Base-by-base conservation (phyloP, 2,329 filamentous ascomycete genomes). In the Zymoseptoria pseudotritici region DNA sequence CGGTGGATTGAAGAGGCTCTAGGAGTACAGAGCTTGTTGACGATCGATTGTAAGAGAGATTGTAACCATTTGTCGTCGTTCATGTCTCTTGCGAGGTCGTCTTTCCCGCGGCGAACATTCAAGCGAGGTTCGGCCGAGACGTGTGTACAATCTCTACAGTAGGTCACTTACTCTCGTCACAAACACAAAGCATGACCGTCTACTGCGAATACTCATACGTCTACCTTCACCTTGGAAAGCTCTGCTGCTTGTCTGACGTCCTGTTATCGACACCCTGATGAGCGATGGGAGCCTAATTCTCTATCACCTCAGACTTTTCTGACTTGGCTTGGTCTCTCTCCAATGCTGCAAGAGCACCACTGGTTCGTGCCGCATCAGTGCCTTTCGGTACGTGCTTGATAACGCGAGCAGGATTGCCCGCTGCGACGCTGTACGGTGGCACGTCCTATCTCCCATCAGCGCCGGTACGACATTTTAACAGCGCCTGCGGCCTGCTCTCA, bases 341-440 rank as follows among this genome's bases (percentile, higher is more conserved):
- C 11, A 70, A 56, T 5, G 67, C 67, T 7, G 59, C 67, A 17
- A 66, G 36, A 29, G 71, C 71, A 55, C 69, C 71, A 57, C 67
- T 72, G 1, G 67, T 69, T 26, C 61, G 54, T 31, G 63, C 70
- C 9, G 61, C 67, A 20, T 71, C 63, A 0, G 70, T 72, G 2
- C 63, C 63, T 29, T 67, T 58, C 2, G 70, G 70, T 1, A 65
- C 70, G 53, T 72, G 66, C 53, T 63, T 67, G 55, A 89, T 73
- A 17, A 88, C 73, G 54, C 78, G 80, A 10, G 86, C 87, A 46
- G 87, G 87, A 66, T 89, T 90, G 0, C 87, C 87, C 19, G 79
- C 86, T 0, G 85, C 85, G 11, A 86, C 79, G 8, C 80, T 80
- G 63, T 83, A 86, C 7, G 82, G 80, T 4, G 84, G 80, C n/a